Evolutionary conservation across 805 yeast genomes (phyloP), one percentile per base, ranked within the genome.

Genomic region (Monosporozyma servazzii): DNA sequence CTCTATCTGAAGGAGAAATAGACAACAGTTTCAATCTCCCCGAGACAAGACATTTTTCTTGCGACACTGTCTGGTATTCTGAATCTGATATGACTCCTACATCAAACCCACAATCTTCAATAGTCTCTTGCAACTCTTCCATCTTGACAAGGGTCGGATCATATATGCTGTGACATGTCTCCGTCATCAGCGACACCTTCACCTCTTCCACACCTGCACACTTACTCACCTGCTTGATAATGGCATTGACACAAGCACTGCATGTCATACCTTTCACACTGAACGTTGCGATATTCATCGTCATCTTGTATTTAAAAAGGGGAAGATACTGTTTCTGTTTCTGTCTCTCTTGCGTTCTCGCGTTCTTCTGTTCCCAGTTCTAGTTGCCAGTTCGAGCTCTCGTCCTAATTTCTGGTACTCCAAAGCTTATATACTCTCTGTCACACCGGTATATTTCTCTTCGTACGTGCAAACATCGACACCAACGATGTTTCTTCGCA

Each of bases 191-290:
- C 1, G 96, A 85, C 1, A 90, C 87, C 2, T 76, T 73, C 0
- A 75, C 87, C 4, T 67, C 61, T 1, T 59, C 47, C 2, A 88
- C 85, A 1, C 85, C 86, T 0, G 70, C 68, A 8, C 79, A 50
- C 0, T 61, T 61, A 50, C 73, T 68, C 27, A 88, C 60, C 0
- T 82, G 82, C 25, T 70, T 67, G 0, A 82, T 78, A 20, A 91
- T 79, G 0, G 93, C 72, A 1, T 83, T 74, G 0, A 86, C 76
- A 64, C 98, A 91, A 1, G 95, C 78, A 1, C 93, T 84, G 63
- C 97, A 91, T 2, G 98, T 90, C 97, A 90, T 91, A 2, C 97
- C 97, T 15, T 70, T 57, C 2, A 74, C 61, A 4, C 9, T 46
- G n/a, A 56, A 45, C 25, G 37, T 36, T 1, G 15, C 30, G 10